Percentiles rank a stretch among this genome's conserved stretches.
Conservation (phyloP, 129 eudicot species). For the Tanacetum coccineum region DNA sequence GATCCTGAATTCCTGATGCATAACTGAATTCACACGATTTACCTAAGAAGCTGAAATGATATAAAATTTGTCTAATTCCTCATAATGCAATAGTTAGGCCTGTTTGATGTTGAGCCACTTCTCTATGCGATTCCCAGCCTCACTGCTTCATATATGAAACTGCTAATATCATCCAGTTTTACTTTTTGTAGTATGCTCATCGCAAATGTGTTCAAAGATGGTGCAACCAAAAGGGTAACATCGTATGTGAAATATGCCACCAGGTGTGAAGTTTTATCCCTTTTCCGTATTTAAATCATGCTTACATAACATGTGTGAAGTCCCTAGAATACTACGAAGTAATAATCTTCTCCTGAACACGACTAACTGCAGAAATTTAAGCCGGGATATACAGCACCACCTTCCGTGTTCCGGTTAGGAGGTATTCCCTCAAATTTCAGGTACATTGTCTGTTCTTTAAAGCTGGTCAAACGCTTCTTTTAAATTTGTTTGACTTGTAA, state of each 20-base stretch:
- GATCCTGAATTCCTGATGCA: neutral
- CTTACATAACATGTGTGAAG: neutral
- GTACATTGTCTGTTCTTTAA: constrained; percentile 31
- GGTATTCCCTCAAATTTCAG: constrained; percentile 68
- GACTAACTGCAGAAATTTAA: constrained; percentile 60
- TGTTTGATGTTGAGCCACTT: neutral
- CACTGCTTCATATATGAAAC: neutral
- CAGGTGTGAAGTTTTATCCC: constrained; percentile 43
- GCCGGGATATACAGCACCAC: constrained; percentile 89
- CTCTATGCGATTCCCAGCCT: neutral
- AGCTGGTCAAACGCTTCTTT: constrained; percentile 1
- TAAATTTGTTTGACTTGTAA: neutral
- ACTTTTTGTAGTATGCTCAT: constrained; percentile 82
- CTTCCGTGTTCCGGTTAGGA: constrained; percentile 62
- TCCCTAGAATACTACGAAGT: neutral
- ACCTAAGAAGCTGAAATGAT: neutral
- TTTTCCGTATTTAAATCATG: neutral
- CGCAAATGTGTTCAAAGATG: constrained; percentile 90
- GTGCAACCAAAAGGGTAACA: constrained; percentile 96
- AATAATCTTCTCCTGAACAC: constrained; percentile 12
- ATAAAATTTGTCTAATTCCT: neutral
- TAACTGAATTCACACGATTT: neutral
- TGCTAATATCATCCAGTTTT: constrained; percentile 6
- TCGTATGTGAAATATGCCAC: constrained; percentile 86
- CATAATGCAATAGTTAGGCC: neutral